Conservation (phyloP, 495 filamentous ascomycete species). For the Neurospora discreta region DNA sequence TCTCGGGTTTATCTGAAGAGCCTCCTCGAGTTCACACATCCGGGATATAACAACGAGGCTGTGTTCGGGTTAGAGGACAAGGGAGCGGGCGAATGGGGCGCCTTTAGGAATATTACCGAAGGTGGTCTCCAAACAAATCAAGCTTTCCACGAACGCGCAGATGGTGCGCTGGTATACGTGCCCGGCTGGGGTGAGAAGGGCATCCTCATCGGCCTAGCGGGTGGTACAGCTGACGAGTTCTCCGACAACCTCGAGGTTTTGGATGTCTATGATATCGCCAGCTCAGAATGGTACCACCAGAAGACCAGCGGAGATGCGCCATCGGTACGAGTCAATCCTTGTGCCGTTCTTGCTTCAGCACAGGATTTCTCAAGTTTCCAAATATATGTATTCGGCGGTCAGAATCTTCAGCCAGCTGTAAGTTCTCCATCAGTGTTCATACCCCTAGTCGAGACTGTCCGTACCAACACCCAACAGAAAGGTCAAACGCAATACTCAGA, state of each 20-base stretch:
- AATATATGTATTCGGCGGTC: slow-evolving; percentile 66
- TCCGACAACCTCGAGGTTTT: slow-evolving; percentile 58
- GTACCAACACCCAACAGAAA: slow-evolving; percentile 7
- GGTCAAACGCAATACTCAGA: slow-evolving; percentile 55
- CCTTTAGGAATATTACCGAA: slow-evolving; percentile 59
- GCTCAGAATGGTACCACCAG: slow-evolving; percentile 70
- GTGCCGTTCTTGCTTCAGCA: slow-evolving; percentile 58
- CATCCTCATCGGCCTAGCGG: slow-evolving; percentile 58
- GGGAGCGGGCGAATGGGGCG: slow-evolving; percentile 43
- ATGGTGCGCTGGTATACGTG: slow-evolving; percentile 58
- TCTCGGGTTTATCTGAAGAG: slow-evolving; percentile 57
- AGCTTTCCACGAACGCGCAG: slow-evolving; percentile 58
- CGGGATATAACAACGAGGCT: slow-evolving; percentile 48
- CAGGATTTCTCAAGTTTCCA: slow-evolving; percentile 61
- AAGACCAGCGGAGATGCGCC: slow-evolving; percentile 51
- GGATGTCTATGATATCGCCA: slow-evolving; percentile 67
- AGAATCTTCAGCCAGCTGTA: slow-evolving; percentile 51
- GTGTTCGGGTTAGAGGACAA: slow-evolving; percentile 38
- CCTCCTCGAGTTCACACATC: slow-evolving; percentile 63
- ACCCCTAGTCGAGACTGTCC: background rate
- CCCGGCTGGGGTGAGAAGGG: slow-evolving; percentile 61
- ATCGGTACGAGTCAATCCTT: slow-evolving; percentile 59
- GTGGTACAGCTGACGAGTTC: slow-evolving; percentile 52
- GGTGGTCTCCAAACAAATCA: slow-evolving; percentile 52
- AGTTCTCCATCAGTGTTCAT: background rate